A percentile compares a stretch with the other conserved stretches of the same genome.
Evolutionary conservation across 2,329 filamentous ascomycete genomes (phyloP).

Genomic region (Pseudogymnoascus sp.): DNA sequence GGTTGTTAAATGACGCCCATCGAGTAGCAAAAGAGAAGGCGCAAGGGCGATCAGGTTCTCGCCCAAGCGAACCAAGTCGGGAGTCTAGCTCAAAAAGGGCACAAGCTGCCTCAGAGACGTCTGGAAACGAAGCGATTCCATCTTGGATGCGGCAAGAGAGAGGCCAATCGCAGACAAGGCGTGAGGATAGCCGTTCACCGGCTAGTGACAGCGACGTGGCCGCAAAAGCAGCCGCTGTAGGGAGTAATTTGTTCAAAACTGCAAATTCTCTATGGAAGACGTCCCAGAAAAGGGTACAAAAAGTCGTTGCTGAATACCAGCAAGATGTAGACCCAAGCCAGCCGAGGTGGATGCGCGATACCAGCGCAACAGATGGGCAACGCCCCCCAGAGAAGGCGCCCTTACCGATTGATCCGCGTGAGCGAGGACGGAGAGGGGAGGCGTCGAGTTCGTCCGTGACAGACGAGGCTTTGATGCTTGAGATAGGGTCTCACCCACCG

Average conservation of each 20-base stretch:
- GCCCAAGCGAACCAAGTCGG: conserved; percentile 25
- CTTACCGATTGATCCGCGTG: conserved; percentile 26
- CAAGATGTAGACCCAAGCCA: conserved; percentile 65
- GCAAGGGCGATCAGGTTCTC: conserved; percentile 35
- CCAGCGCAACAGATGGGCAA: conserved; percentile 27
- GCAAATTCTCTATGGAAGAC: conserved; percentile 94
- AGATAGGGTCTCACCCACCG: conserved; percentile 53
- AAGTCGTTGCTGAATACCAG: conserved; percentile 81
- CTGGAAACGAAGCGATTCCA: conserved; percentile 37
- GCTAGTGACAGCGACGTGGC: conserved; percentile 63
- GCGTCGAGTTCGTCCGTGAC: conserved; percentile 34
- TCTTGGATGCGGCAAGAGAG: conserved; percentile 56
- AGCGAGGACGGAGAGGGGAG: conserved; percentile 16
- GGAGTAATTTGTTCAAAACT: conserved; percentile 80
- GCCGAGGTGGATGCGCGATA: conserved; percentile 91
- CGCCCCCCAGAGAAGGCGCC: conserved; percentile 30
- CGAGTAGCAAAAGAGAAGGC: conserved; percentile 68
- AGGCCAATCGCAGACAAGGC: conserved; percentile 37
- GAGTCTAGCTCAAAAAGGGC: conserved; percentile 22
- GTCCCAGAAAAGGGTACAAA: conserved; percentile 84
- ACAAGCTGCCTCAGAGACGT: conserved; percentile 17
- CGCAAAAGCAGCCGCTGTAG: conserved; percentile 73
- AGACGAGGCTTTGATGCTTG: conserved; percentile 72
- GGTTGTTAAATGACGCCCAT: conserved; percentile 86
- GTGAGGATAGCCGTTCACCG: conserved; percentile 46